Evolutionary conservation across 2,329 filamentous ascomycete genomes (phyloP).

Genomic region (Chrysosporium keratinophilum): DNA sequence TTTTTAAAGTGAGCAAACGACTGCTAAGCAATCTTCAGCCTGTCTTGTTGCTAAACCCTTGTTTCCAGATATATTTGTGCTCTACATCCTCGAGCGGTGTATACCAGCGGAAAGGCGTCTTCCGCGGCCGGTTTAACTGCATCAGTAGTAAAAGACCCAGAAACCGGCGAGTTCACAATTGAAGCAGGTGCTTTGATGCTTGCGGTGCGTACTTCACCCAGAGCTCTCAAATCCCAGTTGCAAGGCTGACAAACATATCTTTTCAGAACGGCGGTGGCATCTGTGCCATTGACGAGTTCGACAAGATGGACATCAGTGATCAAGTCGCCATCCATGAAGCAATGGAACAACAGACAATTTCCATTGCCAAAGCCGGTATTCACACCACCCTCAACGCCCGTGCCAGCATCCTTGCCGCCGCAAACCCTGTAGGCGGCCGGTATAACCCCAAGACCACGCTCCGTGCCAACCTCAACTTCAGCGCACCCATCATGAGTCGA

Average conservation of each 20-base stretch:
- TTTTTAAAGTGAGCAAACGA: constrained; percentile 61
- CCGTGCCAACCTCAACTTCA: constrained; percentile 95
- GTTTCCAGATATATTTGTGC: constrained; percentile 67
- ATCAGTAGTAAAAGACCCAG: constrained; percentile 93
- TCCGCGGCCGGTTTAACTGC: constrained; percentile 95
- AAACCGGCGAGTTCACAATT: constrained; percentile 97
- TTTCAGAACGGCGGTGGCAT: constrained; percentile 66
- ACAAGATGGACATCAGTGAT: constrained; percentile 97
- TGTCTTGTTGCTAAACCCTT: neutral
- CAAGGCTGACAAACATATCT: constrained; percentile 9
- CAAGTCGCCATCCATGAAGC: constrained; percentile 99
- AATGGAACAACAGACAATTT: constrained; percentile 99
- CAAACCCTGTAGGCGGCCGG: constrained; percentile 90
- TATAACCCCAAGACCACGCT: constrained; percentile 91
- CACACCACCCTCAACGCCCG: constrained; percentile 94
- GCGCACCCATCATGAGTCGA: constrained; percentile 96
- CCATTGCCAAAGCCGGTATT: constrained; percentile 95
- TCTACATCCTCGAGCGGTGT: constrained; percentile 90
- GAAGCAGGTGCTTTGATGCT: constrained; percentile 97
- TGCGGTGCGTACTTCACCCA: constrained; percentile 42
- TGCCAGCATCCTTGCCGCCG: constrained; percentile 88
- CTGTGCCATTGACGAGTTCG: constrained; percentile 97
- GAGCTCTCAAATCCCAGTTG: neutral
- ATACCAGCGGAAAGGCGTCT: constrained; percentile 94
- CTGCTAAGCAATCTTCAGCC: neutral